Conservation (phyloP, 1,284 basidiomycete species). For the Meira miltonrushii region DNA sequence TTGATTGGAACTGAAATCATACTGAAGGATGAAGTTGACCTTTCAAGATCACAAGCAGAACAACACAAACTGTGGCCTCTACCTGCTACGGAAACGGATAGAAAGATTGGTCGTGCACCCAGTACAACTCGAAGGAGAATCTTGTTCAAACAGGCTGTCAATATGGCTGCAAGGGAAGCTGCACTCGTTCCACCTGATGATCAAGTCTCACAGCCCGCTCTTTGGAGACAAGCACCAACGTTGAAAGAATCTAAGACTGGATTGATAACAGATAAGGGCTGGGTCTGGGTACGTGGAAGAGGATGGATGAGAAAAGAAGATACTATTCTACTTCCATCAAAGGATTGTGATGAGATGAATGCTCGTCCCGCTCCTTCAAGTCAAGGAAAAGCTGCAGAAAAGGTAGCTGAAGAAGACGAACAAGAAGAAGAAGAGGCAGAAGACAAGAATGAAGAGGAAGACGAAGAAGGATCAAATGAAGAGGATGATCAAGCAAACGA, state of each 20-base stretch:
- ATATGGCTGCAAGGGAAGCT: conserved; percentile 1
- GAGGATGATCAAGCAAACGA: not conserved
- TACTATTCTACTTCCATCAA: not conserved
- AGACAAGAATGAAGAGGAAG: not conserved
- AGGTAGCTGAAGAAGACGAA: not conserved
- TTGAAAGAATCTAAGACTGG: not conserved
- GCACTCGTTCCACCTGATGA: not conserved
- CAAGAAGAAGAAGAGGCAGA: not conserved
- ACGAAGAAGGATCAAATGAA: not conserved
- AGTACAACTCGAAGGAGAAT: not conserved
- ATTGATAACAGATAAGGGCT: not conserved
- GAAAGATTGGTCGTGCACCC: not conserved
- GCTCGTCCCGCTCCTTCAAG: too few relatives aligned
- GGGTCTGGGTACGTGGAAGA: not conserved
- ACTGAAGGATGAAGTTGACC: not conserved
- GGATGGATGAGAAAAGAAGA: conserved; percentile 5
- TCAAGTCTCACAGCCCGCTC: too few relatives aligned
- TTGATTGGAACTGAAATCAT: conserved; percentile 8
- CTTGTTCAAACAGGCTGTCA: not conserved
- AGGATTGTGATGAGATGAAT: too few relatives aligned
- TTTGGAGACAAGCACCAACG: too few relatives aligned
- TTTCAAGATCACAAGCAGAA: not conserved
- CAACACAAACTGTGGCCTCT: not conserved
- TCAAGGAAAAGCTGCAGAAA: not conserved
- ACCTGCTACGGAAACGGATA: conserved; percentile 3